Evolutionary conservation across 2,329 filamentous ascomycete genomes (phyloP), one percentile per base, ranked within the genome.

Genomic region (Corynespora cassiicola): DNA sequence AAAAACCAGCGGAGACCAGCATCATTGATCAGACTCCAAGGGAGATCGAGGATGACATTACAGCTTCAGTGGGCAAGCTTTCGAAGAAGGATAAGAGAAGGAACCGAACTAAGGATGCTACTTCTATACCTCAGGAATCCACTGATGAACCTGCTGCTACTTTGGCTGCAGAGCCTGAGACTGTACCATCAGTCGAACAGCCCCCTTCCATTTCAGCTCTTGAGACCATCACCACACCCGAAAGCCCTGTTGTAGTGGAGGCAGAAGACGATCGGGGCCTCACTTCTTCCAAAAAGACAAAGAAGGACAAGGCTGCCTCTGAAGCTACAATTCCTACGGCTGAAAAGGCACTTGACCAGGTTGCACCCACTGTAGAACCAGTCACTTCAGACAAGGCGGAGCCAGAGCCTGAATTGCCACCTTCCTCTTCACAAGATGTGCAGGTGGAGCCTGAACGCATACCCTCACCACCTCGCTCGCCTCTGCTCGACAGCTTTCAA

Each of bases 51-150:
- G n/a, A n/a, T n/a, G n/a, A n/a, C n/a, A n/a, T n/a, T n/a, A n/a
- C n/a, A n/a, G n/a, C n/a, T n/a, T n/a, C n/a, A n/a, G n/a, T n/a
- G n/a, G n/a, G 47, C 15, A 61, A 59, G 39, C 21, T 45, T 20
- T 58, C 50, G 9, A 63, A 66, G 47, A 69, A 69, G 32, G 52
- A 45, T 15, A 68, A 66, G 49, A 65, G 64, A 29, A 54, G 34
- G 7, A 65, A 62, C 50, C 64, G 62, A 30, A 42, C 39, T 3
- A 53, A 58, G 29, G 53, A 56, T 9, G 29, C 25, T 6, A 20
- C 16, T 26, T 14, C 36, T 11, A n/a, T 4, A 14, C 22, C 11
- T 18, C 9, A 20, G 4, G 34, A 40, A 11, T 14, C 25, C 4
- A 3, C 27, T 9, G 36, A 27, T 19, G 42, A 42, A 16, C 26